Percentiles rank a stretch among this genome's conserved stretches.
These are phyloP conservation scores for Phoenix dactylifera DNA, from an alignment of 176 grass and related monocot species.

Conservation along the genomic window DNA sequence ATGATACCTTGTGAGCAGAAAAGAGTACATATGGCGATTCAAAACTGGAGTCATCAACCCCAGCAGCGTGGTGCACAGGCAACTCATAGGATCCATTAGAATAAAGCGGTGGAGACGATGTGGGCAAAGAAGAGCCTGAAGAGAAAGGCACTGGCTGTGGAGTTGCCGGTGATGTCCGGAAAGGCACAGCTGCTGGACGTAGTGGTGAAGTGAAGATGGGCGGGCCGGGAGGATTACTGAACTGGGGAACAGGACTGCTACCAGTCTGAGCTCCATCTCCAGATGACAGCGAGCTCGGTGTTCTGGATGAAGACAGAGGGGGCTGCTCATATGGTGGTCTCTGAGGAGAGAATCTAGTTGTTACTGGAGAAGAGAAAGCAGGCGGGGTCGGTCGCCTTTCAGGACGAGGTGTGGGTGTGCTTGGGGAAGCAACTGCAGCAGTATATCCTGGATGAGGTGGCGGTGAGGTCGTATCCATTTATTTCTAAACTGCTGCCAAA, in stretches of 20 bases:
- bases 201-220: constrained; percentile 81
- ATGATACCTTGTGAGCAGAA: constrained; percentile 79
- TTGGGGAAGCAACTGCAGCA: not conserved
- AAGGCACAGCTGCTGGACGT: constrained; percentile 62
- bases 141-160: constrained; percentile 40
- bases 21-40: constrained; percentile 81
- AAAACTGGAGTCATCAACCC: constrained; percentile 40
- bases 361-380: constrained; percentile 6
- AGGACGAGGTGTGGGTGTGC: constrained; percentile 6
- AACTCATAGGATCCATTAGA: constrained; percentile 56
- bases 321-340: constrained; percentile 7
- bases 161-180: constrained; percentile 54
- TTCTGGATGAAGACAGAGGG: constrained; percentile 1
- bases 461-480: constrained; percentile 11
- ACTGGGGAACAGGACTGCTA: constrained; percentile 24
- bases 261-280: constrained; percentile 3
- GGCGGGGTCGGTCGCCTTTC: constrained; percentile 2
- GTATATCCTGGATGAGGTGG: constrained; percentile 11
- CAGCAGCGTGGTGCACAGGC: constrained; percentile 14
- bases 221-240: constrained; percentile 81
- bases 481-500: not conserved
- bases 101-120: constrained; percentile 48
- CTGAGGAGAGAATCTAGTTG: constrained; percentile 17
- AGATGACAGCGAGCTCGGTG: constrained; percentile 9
- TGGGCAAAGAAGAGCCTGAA: constrained; percentile 33